Evolutionary conservation across 169 alveolate genomes (phyloP).

Genomic region (Cryptosporidium sp.): DNA sequence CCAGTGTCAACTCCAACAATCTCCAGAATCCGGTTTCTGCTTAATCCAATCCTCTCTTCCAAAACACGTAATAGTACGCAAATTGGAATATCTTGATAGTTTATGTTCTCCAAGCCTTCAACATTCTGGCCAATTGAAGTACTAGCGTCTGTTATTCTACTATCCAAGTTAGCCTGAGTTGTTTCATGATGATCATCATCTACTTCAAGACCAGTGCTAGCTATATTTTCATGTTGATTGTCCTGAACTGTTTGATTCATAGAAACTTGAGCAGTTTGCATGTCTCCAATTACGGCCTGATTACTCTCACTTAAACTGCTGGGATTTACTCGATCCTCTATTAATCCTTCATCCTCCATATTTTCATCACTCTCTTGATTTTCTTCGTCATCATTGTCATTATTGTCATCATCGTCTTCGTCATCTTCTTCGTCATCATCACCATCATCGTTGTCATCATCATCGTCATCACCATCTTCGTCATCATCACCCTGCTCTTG

Average conservation of each 20-base stretch:
- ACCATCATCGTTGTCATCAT: background rate
- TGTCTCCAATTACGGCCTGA: background rate
- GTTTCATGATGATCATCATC: background rate
- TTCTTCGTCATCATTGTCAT: background rate
- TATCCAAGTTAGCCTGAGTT: background rate
- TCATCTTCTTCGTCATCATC: background rate
- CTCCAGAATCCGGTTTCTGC: constrained; percentile 51
- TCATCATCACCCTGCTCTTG: background rate
- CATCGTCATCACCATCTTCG: background rate
- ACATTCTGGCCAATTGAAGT: background rate
- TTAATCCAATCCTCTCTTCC: constrained; percentile 26
- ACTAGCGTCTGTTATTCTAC: background rate
- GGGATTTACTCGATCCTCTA: background rate
- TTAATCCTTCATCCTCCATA: constrained; percentile 1
- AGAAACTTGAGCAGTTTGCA: background rate
- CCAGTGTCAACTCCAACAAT: constrained; percentile 61
- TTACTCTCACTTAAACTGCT: background rate
- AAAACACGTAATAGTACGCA: constrained; percentile 40
- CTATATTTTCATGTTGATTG: background rate
- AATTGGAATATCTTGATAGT: background rate
- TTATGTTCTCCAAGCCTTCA: background rate
- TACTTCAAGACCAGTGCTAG: background rate
- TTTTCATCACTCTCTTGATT: background rate
- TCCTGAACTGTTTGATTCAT: background rate
- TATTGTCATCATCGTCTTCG: background rate